These are phyloP conservation scores for Blastobotrys persicus DNA, from an alignment of 1,139 yeast species.

Conservation along the genomic window DNA sequence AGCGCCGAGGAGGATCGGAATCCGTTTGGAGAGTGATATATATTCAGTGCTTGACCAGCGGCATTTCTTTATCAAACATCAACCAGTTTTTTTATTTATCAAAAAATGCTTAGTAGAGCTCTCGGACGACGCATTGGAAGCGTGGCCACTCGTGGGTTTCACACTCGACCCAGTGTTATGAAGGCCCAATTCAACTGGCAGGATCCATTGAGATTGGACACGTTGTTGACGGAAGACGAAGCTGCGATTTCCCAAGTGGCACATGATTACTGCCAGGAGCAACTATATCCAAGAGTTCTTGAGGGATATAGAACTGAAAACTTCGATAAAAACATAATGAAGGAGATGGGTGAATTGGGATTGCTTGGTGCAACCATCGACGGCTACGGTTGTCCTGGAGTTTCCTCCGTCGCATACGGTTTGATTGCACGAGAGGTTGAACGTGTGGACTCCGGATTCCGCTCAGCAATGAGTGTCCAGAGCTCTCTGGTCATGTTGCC, in stretches of 20 bases:
- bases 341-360: conserved; percentile 45
- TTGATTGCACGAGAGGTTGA: conserved; percentile 46
- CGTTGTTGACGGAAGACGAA: conserved; percentile 43
- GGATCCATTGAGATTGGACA: conserved; percentile 40
- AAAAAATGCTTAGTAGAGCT: conserved; percentile 3
- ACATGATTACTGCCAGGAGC: conserved; percentile 41
- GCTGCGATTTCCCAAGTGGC: conserved; percentile 42
- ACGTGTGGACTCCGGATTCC: conserved; percentile 45
- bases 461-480: conserved; percentile 47
- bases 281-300: conserved; percentile 41
- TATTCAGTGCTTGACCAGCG: no score
- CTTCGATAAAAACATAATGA: conserved; percentile 39
- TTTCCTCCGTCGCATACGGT: conserved; percentile 44
- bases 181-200: conserved; percentile 37
- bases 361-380: conserved; percentile 43
- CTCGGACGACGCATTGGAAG: not conserved
- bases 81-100: no score
- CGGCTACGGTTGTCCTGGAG: conserved; percentile 47
- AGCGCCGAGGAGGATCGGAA: not conserved
- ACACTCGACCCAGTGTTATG: conserved; percentile 3
- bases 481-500: conserved; percentile 48
- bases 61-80: not conserved
- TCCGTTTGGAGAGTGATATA: not conserved
- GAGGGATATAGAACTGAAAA: conserved; percentile 43
- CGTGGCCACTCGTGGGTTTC: not conserved